phyloP scores from a whole-genome alignment of 2,329 filamentous ascomycete species.

The Phoma herbarum region DNA sequence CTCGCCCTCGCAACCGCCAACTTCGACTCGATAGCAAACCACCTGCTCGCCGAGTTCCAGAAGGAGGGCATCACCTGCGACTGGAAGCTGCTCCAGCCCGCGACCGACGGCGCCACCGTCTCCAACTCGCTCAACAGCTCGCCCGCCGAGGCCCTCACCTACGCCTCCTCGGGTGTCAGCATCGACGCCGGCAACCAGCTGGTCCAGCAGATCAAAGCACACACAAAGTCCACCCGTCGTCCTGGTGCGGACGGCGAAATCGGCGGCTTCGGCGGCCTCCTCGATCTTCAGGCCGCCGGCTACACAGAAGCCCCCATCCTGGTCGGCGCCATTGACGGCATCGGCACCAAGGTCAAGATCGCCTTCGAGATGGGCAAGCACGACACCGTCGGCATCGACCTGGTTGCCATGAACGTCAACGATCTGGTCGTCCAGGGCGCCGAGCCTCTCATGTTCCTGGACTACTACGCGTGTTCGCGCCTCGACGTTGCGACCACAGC shows the following conservation, averaged over 20 bases:
- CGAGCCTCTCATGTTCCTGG: conserved; percentile 93
- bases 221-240: conserved; percentile 83
- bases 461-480: conserved; percentile 95
- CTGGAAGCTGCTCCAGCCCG: conserved; percentile 89
- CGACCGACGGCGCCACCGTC: conserved; percentile 70
- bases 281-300: conserved; percentile 78
- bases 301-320: conserved; percentile 79
- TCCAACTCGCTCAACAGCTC: conserved; percentile 25
- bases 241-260: conserved; percentile 92
- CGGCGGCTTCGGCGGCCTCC: conserved; percentile 91
- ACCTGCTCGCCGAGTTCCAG: conserved; percentile 78
- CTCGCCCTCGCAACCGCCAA: conserved; percentile 89
- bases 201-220: conserved; percentile 88
- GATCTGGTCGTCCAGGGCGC: conserved; percentile 96
- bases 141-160: conserved; percentile 69
- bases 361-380: conserved; percentile 90
- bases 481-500: conserved; percentile 80
- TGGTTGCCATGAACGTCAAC: conserved; percentile 99
- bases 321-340: conserved; percentile 94
- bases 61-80: conserved; percentile 77
- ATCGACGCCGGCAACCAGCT: conserved; percentile 95
- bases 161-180: conserved; percentile 90
- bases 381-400: conserved; percentile 92
- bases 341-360: conserved; percentile 96
- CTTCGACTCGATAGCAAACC: conserved; percentile 84